Base-by-base conservation (phyloP, 129 eudicot genomes). In the Mikania micrantha region DNA sequence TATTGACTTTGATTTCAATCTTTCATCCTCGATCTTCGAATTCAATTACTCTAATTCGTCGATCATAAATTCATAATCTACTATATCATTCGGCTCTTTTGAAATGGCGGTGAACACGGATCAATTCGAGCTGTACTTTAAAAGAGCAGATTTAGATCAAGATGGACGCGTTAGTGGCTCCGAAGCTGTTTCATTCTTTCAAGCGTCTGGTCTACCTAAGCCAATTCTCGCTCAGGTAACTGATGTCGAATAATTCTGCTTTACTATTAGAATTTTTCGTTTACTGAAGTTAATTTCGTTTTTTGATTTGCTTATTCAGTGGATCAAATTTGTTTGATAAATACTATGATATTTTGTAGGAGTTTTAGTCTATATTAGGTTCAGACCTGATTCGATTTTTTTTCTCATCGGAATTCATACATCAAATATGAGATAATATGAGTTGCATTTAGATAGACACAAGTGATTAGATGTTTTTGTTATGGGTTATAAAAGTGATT, bases 221-320 rank as follows among this genome's bases (percentile, higher is more conserved):
- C 90, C 62, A 41, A 92, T 92, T 64, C 96, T 92, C 64, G 96
- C 98, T 74, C 96, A 92, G 98, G 98, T 92, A n/a, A 72, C 60
- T 52, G n/a, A 19, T 28, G 1, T 63, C 2, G 24, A 22, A 22
- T 2, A 50, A 56, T 69, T 54, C 28, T 39, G 64, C 20, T 70
- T 40, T 27, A 17, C 34, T 70, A 29, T 70, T 58, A 17, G 44
- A 58, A 70, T 70, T 70, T 41, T 58, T 57, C 40, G 11, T 25
- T 48, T 11, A 61, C 3, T 69, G 52, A 11, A 67, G 60, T 67
- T 34, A 20, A 49, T 49, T 10, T 49, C 34, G 31, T 32, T 16
- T 16, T 42, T 25, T 36, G 73, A 35, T 34, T 50, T 20, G 35
- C 4, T 67, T 32, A 17, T 31, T 16, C 29, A 31, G 72, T 69